These are phyloP conservation scores for Henckelia pumila DNA, from an alignment of 257 asterid genomes.

Conservation along the genomic window DNA sequence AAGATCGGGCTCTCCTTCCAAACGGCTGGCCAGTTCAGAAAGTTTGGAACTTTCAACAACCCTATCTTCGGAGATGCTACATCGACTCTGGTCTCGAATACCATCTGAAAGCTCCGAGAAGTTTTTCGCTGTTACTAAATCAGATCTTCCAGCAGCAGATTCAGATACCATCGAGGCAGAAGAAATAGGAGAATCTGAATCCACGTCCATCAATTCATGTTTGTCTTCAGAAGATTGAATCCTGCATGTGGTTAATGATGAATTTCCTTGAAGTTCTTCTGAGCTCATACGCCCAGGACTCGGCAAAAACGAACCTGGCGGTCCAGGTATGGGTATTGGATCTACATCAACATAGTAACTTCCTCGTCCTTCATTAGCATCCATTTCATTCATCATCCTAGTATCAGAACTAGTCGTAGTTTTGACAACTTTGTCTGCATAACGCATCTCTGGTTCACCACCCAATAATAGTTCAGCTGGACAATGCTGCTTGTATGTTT, in stretches of 20 bases:
- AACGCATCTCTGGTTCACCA: constrained; percentile 46
- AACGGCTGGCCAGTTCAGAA: constrained; percentile 23
- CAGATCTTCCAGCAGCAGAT: constrained; percentile 49
- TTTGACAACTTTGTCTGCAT: constrained; percentile 35
- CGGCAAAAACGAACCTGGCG: constrained; percentile 90
- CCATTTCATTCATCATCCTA: constrained; percentile 35
- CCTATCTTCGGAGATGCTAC: constrained; percentile 31
- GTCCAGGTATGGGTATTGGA: constrained; percentile 88
- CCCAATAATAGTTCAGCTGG: constrained; percentile 44
- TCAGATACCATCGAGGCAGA: constrained; percentile 51
- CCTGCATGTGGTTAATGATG: constrained; percentile 68
- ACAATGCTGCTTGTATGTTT: constrained; percentile 33
- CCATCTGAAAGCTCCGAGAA: constrained; percentile 31
- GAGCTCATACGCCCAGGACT: constrained; percentile 82
- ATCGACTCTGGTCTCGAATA: constrained; percentile 31
- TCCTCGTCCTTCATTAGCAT: constrained; percentile 45
- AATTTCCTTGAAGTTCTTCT: constrained; percentile 75
- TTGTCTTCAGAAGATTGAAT: constrained; percentile 74
- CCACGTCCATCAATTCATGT: constrained; percentile 55
- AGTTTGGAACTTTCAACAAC: constrained; percentile 33
- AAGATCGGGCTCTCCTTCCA: constrained; percentile 30
- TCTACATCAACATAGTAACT: constrained; percentile 70
- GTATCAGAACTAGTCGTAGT: constrained; percentile 27
- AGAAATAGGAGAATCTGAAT: constrained; percentile 75
- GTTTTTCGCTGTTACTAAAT: constrained; percentile 39